Evolutionary conservation across 805 yeast species (phyloP), one percentile per base, ranked within the genome.

Genomic region (Yamadazyma olivae): DNA sequence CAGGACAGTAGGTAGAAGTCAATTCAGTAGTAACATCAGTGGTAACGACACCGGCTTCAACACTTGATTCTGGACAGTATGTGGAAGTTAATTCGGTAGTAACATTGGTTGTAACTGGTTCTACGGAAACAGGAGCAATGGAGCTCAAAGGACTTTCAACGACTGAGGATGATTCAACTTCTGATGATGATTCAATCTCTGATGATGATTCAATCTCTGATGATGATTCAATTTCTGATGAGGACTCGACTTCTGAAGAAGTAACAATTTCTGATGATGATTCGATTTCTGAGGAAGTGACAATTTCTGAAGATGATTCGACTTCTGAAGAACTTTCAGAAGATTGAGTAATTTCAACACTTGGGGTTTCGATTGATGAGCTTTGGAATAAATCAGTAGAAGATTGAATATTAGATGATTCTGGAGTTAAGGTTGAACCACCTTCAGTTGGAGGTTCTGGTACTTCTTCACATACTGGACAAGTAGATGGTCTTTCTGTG

Each of bases 191-290:
- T 38, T 22, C 6, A 24, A 12, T 25, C 17, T 19, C 27, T 4
- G 37, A 9, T 6, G 35, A 31, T 10, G 32, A 15, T 14, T 27
- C 30, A 3, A 30, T 93, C 6, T 19, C 35, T 21, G 39, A 8
- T 20, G 39, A 30, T 15, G 19, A 30, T 32, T 27, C 23, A 19
- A 39, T 27, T 14, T 37, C 26, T 20, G 39, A 17, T 6, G 30
- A 32, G 31, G 41, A 13, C 17, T 30, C 27, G 1, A 30, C 93
- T 13, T 22, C 33, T 21, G 39, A 22, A 8, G 38, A 25, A 23
- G 26, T 15, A 17, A 30, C 8, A n/a, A 36, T 17, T 14, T 37
- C 26, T 20, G 27, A 13, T 6, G 23, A 5, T 24, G 12, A 6
- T 6, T 15, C 20, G 15, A 14, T 17, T 7, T 27, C 8, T 8